phyloP scores from a whole-genome alignment of 169 alveolate species.

The Hepatocystis sp. region DNA sequence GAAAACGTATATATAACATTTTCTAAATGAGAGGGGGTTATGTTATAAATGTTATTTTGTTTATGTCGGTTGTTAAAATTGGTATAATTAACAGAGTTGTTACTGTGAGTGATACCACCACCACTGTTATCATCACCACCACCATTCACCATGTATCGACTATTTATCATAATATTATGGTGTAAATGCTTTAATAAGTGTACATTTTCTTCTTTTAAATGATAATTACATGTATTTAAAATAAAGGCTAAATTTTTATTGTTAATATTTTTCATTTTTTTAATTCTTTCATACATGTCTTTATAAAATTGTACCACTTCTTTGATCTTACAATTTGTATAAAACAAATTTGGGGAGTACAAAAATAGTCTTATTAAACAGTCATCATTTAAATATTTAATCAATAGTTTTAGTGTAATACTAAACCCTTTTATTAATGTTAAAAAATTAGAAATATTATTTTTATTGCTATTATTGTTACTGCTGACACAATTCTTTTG shows the following conservation, averaged over 20 bases:
- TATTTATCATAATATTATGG: conserved; percentile 26
- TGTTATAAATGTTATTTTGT: conserved; percentile 32
- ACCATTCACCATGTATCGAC: too few species aligned
- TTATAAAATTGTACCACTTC: conserved; percentile 31
- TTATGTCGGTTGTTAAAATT: not conserved
- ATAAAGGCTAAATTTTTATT: conserved; percentile 68
- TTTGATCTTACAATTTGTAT: conserved; percentile 5
- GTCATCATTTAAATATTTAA: conserved; percentile 75
- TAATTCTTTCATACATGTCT: conserved; percentile 38
- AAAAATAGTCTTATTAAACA: conserved; percentile 31
- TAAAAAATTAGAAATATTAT: conserved; percentile 4
- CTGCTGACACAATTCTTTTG: too few species aligned
- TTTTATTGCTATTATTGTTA: too few species aligned
- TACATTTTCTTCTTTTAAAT: conserved; percentile 36
- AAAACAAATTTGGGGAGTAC: conserved; percentile 13
- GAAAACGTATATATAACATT: conserved; percentile 69
- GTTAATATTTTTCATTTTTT: conserved; percentile 50
- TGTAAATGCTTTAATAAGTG: conserved; percentile 23
- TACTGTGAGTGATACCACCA: not conserved
- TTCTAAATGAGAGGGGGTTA: conserved; percentile 74
- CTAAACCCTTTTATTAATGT: conserved; percentile 17
- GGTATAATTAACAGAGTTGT: not conserved
- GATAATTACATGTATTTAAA: conserved; percentile 55
- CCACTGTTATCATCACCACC: not conserved
- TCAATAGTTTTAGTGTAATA: conserved; percentile 24